phyloP scores from a whole-genome alignment of 768 basidiomycete genomes.

The Rickenella mellea region DNA sequence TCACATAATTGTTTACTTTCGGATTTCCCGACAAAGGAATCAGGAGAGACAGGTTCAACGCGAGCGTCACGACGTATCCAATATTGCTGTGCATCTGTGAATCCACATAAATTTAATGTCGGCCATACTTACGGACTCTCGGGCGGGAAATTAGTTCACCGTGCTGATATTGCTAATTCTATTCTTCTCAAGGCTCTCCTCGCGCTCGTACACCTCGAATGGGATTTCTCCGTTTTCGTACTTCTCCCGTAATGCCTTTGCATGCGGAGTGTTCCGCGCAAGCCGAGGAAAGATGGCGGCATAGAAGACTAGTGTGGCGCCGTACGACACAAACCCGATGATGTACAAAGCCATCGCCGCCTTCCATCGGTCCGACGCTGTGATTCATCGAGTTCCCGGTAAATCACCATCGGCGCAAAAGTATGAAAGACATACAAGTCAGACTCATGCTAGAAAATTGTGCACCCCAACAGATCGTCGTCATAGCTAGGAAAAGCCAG shows the following conservation, averaged over 20 bases:
- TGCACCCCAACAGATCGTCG: slow-evolving; percentile 70
- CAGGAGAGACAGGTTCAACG: slow-evolving; percentile 61
- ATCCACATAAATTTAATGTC: not conserved
- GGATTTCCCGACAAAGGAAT: slow-evolving; percentile 51
- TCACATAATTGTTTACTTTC: slow-evolving; percentile 63
- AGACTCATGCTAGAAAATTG: slow-evolving; percentile 73
- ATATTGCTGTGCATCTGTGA: slow-evolving; percentile 64
- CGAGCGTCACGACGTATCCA: slow-evolving; percentile 58
- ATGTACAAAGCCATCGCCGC: slow-evolving; percentile 72
- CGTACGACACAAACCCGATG: slow-evolving; percentile 70
- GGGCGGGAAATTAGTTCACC: slow-evolving; percentile 27
- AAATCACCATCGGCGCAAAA: not conserved
- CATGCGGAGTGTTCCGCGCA: slow-evolving; percentile 64
- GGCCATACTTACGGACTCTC: not conserved
- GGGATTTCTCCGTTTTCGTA: slow-evolving; percentile 52
- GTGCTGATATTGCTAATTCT: slow-evolving; percentile 79
- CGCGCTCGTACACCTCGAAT: slow-evolving; percentile 55
- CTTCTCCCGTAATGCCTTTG: slow-evolving; percentile 43
- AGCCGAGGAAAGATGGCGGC: slow-evolving; percentile 72
- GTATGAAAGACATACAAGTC: slow-evolving; percentile 38
- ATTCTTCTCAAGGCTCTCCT: slow-evolving; percentile 78
- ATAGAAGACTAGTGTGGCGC: slow-evolving; percentile 76
- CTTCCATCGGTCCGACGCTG: slow-evolving; percentile 66
- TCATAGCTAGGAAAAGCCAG: slow-evolving; percentile 66
- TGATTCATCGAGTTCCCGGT: not conserved